Conservation (phyloP, 352 stramenopile genomes). For the Phytopythium chamaehyphon region DNA sequence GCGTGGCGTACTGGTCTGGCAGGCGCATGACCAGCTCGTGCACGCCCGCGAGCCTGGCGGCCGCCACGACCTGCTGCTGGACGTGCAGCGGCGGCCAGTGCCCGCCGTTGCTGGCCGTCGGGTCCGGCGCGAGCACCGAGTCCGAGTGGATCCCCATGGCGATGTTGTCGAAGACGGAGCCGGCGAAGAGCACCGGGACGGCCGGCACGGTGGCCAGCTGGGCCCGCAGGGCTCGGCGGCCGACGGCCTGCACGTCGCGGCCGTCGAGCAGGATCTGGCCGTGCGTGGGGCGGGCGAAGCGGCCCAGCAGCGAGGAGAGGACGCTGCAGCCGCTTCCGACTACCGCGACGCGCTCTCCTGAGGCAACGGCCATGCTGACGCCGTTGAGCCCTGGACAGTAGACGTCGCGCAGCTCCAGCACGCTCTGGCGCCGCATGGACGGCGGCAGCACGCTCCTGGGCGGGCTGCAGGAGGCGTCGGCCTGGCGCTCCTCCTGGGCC, state of each 20-base stretch:
- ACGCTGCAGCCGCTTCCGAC: slow-evolving; percentile 30
- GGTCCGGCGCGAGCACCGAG: neutral
- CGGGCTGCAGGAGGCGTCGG: neutral
- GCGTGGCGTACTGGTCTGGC: slow-evolving; percentile 74
- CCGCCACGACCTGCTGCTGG: slow-evolving; percentile 72
- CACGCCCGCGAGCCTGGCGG: slow-evolving; percentile 31
- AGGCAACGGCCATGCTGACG: slow-evolving; percentile 21
- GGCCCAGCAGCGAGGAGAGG: slow-evolving; percentile 26
- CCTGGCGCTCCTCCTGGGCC: slow-evolving; percentile 5
- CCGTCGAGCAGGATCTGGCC: slow-evolving; percentile 35
- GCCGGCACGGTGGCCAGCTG: slow-evolving; percentile 39
- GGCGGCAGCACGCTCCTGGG: slow-evolving; percentile 5
- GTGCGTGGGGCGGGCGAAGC: slow-evolving; percentile 21
- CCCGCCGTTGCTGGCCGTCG: slow-evolving; percentile 10
- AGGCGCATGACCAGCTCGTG: slow-evolving; percentile 71
- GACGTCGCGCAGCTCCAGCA: slow-evolving; percentile 14
- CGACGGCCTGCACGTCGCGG: slow-evolving; percentile 25
- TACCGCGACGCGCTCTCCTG: slow-evolving; percentile 41
- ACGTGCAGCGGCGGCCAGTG: slow-evolving; percentile 14
- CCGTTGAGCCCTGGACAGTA: slow-evolving; percentile 21
- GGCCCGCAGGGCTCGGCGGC: slow-evolving; percentile 27
- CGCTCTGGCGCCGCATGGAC: slow-evolving; percentile 7
- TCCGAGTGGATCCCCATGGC: slow-evolving; percentile 22
- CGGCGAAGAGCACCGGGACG: slow-evolving; percentile 33
- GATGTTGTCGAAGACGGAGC: slow-evolving; percentile 56